Evolutionary conservation across 108 stramenopile species (phyloP).

Genomic region (Skeletonema marinoi): DNA sequence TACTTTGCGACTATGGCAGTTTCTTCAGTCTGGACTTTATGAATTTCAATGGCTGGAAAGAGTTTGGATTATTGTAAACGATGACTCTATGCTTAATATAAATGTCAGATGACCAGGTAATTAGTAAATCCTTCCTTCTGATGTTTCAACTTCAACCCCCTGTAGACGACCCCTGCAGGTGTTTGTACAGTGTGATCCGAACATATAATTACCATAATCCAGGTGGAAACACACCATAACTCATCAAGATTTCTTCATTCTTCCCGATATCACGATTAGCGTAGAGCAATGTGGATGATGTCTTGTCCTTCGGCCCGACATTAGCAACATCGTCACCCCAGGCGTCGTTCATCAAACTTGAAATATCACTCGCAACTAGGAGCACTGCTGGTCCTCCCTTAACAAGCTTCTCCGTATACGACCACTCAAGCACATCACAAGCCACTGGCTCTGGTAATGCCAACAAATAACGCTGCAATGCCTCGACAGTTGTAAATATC

Average conservation of each 20-base stretch:
- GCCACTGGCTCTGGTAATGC: constrained; percentile 16
- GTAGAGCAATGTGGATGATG: constrained; percentile 38
- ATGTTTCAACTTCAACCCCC: too few relatives aligned
- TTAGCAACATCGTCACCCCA: background rate
- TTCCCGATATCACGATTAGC: constrained; percentile 56
- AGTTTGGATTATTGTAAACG: too few relatives aligned
- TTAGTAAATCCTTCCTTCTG: too few relatives aligned
- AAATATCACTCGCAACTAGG: background rate
- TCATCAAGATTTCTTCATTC: constrained; percentile 66
- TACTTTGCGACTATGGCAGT: too few relatives aligned
- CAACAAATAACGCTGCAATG: constrained; percentile 13
- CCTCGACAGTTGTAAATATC: background rate
- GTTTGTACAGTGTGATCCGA: too few relatives aligned
- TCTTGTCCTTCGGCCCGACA: background rate
- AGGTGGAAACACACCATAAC: constrained; percentile 50
- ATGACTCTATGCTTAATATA: too few relatives aligned
- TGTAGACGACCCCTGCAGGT: too few relatives aligned
- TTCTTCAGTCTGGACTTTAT: too few relatives aligned
- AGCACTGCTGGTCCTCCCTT: constrained; percentile 1
- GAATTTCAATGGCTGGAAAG: too few relatives aligned
- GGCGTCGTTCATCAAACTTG: constrained; percentile 1
- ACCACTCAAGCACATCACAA: constrained; percentile 42
- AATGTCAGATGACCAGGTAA: too few relatives aligned
- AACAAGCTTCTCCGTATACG: constrained; percentile 18
- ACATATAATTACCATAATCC: background rate